phyloP scores from a whole-genome alignment of 306 rosid genomes.

The Cicer arietinum region DNA sequence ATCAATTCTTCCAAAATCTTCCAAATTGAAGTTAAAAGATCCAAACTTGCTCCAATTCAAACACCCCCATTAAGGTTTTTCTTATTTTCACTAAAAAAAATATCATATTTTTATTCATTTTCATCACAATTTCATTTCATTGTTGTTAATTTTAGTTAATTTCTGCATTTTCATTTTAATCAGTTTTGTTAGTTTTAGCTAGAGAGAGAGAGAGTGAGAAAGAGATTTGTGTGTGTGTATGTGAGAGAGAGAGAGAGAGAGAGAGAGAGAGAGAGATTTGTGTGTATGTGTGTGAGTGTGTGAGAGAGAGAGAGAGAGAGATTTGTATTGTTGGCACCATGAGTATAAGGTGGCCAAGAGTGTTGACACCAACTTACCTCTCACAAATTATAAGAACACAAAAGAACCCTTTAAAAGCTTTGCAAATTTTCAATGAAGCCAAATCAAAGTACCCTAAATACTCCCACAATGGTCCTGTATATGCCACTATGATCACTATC shows the following conservation, averaged over 20 bases:
- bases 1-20: constrained; percentile 3
- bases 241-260: too few species aligned
- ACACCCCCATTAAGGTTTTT: not conserved
- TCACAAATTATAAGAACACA: constrained; percentile 57
- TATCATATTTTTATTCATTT: not conserved
- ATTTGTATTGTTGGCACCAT: not conserved
- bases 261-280: too few species aligned
- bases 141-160: constrained; percentile 1
- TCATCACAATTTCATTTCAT: not conserved
- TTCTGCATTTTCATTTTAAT: not conserved
- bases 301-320: too few species aligned
- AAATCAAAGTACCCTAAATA: constrained; percentile 54
- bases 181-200: not conserved
- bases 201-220: too few species aligned
- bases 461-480: constrained; percentile 59
- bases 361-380: constrained; percentile 55
- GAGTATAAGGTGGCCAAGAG: constrained; percentile 64
- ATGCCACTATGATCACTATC: constrained; percentile 60
- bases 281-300: too few species aligned
- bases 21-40: constrained; percentile 12
- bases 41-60: constrained; percentile 7
- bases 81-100: not conserved
- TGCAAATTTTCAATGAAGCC: constrained; percentile 53
- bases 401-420: constrained; percentile 59
- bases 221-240: too few species aligned